Evolutionary conservation across 2,329 filamentous ascomycete species (phyloP), one percentile per base, ranked within the genome.

Genomic region (Pseudogymnoascus pannorum): DNA sequence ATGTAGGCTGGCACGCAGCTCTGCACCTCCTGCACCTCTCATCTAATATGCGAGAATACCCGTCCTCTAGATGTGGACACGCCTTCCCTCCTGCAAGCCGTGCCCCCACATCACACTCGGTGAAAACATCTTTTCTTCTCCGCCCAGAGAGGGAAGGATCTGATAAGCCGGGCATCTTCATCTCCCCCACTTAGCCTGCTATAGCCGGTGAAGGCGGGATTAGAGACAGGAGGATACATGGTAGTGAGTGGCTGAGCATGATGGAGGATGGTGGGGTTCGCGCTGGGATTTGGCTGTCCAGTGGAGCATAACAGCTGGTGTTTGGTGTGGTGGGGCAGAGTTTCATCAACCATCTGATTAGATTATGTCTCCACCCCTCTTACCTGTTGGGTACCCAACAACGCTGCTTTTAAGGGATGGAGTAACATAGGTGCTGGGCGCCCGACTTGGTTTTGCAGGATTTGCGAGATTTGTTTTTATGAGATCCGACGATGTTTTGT

Each of bases 321-420:
- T 31, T 54, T 54, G 48, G 24, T 54, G 48, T 54, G 48, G 48
- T 54, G 48, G 48, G 48, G 48, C 48, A 6, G 26, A 6, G 48
- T 54, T 54, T 54, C 44, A 54, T 54, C 48, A 5, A n/a, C 48
- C 26, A 54, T 54, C 48, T 54, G 48, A 54, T 54, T 54, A 54
- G 48, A 54, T 54, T 54, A 54, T 18, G 42, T 54, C 48, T 54
- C 48, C 48, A 54, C 48, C 48, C 6, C 26, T 29, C 7, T 31
- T n/a, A 12, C 31, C 24, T 18, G 24, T 54, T 54, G 24, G 12
- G 24, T 12, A 48, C 7, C 16, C 12, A 26, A 26, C 26, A n/a
- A 14, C 26, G 48, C 48, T 54, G 48, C 48, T 54, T 54, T 54
- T 48, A 48, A 54, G n/a, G 26, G 26, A 54, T 31, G 5, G 48